Evolutionary conservation across 2,329 filamentous ascomycete genomes (phyloP), one percentile per base, ranked within the genome.

Genomic region (Monilinia laxa): DNA sequence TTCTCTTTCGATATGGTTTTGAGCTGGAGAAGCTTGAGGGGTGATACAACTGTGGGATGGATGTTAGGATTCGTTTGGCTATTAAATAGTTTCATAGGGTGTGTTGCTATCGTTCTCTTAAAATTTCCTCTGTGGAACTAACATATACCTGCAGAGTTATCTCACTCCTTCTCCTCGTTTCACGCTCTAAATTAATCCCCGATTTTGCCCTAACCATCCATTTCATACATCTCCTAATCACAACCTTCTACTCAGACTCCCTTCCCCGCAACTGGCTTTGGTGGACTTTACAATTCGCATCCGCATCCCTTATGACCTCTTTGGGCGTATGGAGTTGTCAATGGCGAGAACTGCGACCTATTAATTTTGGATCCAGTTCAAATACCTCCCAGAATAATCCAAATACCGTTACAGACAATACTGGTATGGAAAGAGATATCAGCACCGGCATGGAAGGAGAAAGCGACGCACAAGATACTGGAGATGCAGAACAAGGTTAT

Each of bases 171-270:
- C 80, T 94, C 64, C 82, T 98, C 67, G 87, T 99, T 72, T 88
- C 90, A 25, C 92, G 95, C 69, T 95, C 90, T 58, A 98, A 98
- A 78, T 90, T 98, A 68, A 91, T 98, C 62, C 92, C 92, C 72
- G 95, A 99, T 79, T 99, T 98, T 77, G 91, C 92, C 42, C 81
- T 97, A 31, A 97, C 94, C 2, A 85, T 97, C 23, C 92, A 96
- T 80, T 85, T 91, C 77, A 81, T 97, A 53, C 91, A 97, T 77
- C 85, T 97, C 64, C 70, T 95, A 73, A 78, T 92, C 73, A 91
- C 91, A 38, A 89, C 88, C 25, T 77, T 97, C 45, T 97, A 96
- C 79, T 89, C 91, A 3, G 87, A 87, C 74, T 84, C 86, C 12
- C 76, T 98, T 38, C 95, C 95, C 1, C 83, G 84, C 12, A 89